phyloP scores from a whole-genome alignment of 2,329 filamentous ascomycete genomes.

The Venturia carpophila region DNA sequence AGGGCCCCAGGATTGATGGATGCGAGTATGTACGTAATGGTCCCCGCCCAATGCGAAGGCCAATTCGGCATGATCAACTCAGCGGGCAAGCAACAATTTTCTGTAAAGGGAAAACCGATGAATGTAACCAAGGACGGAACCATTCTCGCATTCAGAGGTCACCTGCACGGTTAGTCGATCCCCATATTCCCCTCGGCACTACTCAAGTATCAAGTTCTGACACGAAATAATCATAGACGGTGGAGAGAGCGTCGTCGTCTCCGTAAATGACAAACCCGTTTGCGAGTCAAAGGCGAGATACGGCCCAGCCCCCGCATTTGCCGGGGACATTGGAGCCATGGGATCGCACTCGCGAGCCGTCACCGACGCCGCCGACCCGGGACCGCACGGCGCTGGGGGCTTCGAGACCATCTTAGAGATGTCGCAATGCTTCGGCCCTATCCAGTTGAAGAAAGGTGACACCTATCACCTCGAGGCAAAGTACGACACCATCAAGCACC shows the following conservation, averaged over 20 bases:
- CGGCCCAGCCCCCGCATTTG: background rate
- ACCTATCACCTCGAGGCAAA: background rate
- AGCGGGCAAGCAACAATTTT: background rate
- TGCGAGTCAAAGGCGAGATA: constrained; percentile 1
- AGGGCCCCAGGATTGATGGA: background rate
- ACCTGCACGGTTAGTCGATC: background rate
- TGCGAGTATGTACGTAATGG: background rate
- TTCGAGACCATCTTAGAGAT: background rate
- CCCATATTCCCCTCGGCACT: too few species aligned
- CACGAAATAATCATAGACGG: background rate
- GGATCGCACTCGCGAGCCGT: too few species aligned
- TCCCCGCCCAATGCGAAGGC: background rate
- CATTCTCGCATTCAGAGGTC: background rate
- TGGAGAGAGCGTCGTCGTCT: background rate
- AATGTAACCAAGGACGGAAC: background rate
- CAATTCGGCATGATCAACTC: background rate
- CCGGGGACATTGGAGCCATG: background rate
- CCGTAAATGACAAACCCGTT: background rate
- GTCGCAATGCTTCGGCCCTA: background rate
- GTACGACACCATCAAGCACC: background rate
- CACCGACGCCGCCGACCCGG: background rate
- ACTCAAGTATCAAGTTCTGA: too few species aligned
- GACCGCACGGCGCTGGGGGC: background rate
- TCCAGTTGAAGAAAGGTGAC: background rate
- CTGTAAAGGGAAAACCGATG: background rate